Base-by-base conservation (phyloP, 164 flowering plant genomes). In the Platanus orientalis region DNA sequence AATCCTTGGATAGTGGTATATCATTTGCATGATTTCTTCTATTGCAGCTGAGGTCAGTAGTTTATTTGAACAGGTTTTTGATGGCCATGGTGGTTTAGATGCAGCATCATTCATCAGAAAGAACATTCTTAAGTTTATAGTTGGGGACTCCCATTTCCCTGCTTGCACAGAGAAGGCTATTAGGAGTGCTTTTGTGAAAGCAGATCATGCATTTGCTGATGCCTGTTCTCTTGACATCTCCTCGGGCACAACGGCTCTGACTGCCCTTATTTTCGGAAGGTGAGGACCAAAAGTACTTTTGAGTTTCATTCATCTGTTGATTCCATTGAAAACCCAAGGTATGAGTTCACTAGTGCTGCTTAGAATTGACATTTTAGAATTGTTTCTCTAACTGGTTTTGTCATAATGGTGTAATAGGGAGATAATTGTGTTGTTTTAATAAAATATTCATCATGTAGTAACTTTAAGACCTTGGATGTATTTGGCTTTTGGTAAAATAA, bases 61-160 rank as follows among this genome's bases (percentile, higher is more conserved):
- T 62, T 57, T 65, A 20, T 71, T 25, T 70, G 60, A 40, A 51
- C 80, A 93, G 98, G 96, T 93, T 11, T 90, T 93, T 81, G 97
- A 93, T 81, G 98, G 98, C 20, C 98, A 93, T 77, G 94, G 96
- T 39, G 98, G 97, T 60, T 77, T 76, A 23, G 96, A 93, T 79
- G 97, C 96, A 3, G 96, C 97, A 57, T 63, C 69, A 25, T 93
- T 84, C 70, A 64, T 86, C 40, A 73, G 81, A 49, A 79, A 76
- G 39, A 83, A 89, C 75, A 79, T 90, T 60, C 92, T 90, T 17
- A 84, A 75, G 59, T 89, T 81, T 62, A 89, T 90, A 50, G 71
- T 93, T 53, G 89, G 84, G 64, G 96, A 90, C 63, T 67, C 84
- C 19, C 73, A 81, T 32, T 93, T 90, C 61, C 94, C 96, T 24